These are phyloP conservation scores for Nemania sp. DNA, from an alignment of 2,329 filamentous ascomycete genomes.

Conservation along the genomic window DNA sequence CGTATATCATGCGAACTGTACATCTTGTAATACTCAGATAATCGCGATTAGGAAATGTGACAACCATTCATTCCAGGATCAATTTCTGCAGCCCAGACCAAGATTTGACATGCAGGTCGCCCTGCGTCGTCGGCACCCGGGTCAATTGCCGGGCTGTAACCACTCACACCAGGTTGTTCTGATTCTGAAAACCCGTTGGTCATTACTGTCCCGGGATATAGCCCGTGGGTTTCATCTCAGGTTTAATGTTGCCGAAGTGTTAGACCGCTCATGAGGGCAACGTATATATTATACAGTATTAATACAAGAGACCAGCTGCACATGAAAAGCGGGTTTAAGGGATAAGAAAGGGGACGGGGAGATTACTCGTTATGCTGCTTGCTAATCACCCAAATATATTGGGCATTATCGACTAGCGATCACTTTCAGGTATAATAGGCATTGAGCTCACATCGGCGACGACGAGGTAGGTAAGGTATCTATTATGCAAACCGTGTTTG, in stretches of 20 bases:
- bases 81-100: constrained; percentile 1
- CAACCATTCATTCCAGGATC: constrained; percentile 1
- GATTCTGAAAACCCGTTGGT: not conserved
- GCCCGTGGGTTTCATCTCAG: too few species aligned
- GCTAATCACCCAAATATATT: too few species aligned
- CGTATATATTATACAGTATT: too few species aligned
- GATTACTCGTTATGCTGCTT: not conserved
- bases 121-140: constrained; percentile 6
- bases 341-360: not conserved
- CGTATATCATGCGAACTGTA: not conserved
- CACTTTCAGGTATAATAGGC: too few species aligned
- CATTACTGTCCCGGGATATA: not conserved
- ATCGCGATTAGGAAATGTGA: constrained; percentile 16
- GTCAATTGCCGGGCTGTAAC: not conserved
- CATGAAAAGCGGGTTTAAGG: too few species aligned
- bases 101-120: constrained; percentile 16
- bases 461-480: not conserved
- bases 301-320: too few species aligned
- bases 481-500: constrained; percentile 8
- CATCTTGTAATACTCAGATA: constrained; percentile 8
- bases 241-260: too few species aligned
- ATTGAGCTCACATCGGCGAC: not conserved
- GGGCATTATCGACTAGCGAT: not conserved
- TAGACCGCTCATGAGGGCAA: too few species aligned
- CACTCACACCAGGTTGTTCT: not conserved